phyloP scores from a whole-genome alignment of 257 asterid species.

The Solanum pimpinellifolium region DNA sequence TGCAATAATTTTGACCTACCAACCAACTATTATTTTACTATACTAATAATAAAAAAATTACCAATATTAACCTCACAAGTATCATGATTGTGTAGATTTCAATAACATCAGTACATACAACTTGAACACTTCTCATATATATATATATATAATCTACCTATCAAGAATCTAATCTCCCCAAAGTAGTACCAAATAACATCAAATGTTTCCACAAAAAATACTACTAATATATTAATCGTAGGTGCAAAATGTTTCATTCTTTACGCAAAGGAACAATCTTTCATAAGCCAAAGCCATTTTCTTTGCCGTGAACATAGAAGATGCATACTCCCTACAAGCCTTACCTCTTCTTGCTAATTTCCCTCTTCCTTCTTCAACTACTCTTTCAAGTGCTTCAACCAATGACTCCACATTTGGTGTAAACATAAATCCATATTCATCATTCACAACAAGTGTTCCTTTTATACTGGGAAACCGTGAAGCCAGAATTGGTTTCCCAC shows the following conservation, averaged over 20 bases:
- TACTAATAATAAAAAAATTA: neutral
- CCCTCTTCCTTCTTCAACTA: slow-evolving; percentile 49
- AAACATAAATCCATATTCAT: slow-evolving; percentile 77
- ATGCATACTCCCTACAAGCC: slow-evolving; percentile 65
- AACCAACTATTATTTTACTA: neutral
- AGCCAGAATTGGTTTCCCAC: slow-evolving; percentile 89
- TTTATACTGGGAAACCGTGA: slow-evolving; percentile 86
- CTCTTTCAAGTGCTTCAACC: slow-evolving; percentile 53
- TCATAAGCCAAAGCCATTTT: slow-evolving; percentile 94
- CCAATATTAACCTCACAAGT: neutral
- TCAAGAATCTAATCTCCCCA: neutral
- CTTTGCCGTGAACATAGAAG: slow-evolving; percentile 69
- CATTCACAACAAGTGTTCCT: slow-evolving; percentile 68
- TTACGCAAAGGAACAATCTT: slow-evolving; percentile 74
- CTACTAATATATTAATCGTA: slow-evolving; percentile 20
- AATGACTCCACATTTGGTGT: slow-evolving; percentile 66
- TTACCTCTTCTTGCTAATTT: slow-evolving; percentile 62
- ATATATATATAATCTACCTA: neutral
- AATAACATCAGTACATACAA: neutral
- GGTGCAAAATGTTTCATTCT: slow-evolving; percentile 56
- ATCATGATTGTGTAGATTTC: neutral
- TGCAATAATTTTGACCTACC: neutral
- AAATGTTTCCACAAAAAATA: neutral
- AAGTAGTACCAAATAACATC: neutral
- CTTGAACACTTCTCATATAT: neutral